Percentiles rank a stretch among this genome's conserved stretches.
phyloP scores from a whole-genome alignment of 2,329 filamentous ascomycete genomes.

The Fusarium newnesense region DNA sequence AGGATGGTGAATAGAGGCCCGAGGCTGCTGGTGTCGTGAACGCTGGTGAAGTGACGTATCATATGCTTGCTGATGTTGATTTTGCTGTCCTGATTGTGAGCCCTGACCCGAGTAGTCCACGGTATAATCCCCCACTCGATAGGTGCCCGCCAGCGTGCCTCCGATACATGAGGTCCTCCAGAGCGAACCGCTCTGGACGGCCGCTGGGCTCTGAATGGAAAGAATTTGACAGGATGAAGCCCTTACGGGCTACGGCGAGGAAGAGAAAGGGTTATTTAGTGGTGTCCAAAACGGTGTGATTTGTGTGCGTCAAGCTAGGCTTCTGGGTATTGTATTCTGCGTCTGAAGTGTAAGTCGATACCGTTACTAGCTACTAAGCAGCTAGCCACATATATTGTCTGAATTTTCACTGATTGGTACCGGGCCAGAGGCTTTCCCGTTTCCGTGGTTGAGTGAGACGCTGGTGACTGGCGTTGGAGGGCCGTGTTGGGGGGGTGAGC shows the following conservation, averaged over 20 bases:
- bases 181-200: constrained; percentile 80
- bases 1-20: constrained; percentile 60
- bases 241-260: constrained; percentile 63
- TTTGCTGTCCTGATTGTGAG: constrained; percentile 72
- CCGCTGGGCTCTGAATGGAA: constrained; percentile 70
- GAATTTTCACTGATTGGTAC: constrained; percentile 39
- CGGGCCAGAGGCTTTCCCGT: constrained; percentile 42
- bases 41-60: constrained; percentile 56
- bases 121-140: constrained; percentile 78
- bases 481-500: constrained; percentile 38
- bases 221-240: constrained; percentile 65
- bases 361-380: constrained; percentile 40
- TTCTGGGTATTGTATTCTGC: constrained; percentile 35
- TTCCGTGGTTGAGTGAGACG: constrained; percentile 43
- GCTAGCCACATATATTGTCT: constrained; percentile 43
- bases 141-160: constrained; percentile 79
- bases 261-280: constrained; percentile 41
- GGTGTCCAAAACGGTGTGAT: constrained; percentile 42
- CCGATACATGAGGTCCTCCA: constrained; percentile 79
- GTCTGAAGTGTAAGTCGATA: constrained; percentile 42
- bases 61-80: constrained; percentile 72
- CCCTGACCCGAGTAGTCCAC: constrained; percentile 78
- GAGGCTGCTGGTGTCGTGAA: constrained; percentile 54
- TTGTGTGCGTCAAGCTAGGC: constrained; percentile 37
- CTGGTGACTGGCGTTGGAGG: constrained; percentile 38